Conservation (phyloP, 108 stramenopile genomes). For the Cyclotella kingstonii region DNA sequence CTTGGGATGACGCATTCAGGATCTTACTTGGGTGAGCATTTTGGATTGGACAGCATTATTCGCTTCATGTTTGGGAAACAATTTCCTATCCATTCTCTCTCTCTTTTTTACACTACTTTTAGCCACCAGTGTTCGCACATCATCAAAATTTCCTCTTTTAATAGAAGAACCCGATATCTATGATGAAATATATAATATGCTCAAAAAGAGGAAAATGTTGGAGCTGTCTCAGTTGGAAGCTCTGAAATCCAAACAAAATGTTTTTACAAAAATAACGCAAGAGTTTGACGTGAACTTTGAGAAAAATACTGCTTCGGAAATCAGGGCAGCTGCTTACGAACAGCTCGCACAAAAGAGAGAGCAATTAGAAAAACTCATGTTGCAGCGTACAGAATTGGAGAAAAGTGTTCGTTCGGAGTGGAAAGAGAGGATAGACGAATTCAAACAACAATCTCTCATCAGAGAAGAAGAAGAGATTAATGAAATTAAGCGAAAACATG, state of each 20-base stretch:
- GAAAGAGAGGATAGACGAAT: conserved; percentile 18
- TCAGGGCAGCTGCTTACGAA: neutral
- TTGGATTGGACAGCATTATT: conserved; percentile 1
- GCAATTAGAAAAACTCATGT: conserved; percentile 11
- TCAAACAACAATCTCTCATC: conserved; percentile 8
- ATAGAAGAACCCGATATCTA: conserved; percentile 27
- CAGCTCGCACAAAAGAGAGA: conserved; percentile 7
- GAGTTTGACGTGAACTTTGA: neutral
- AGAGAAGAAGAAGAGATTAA: conserved; percentile 11
- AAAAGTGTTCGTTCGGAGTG: conserved; percentile 11
- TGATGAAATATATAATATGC: conserved; percentile 18
- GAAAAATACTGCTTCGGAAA: neutral
- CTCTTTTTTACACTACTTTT: neutral
- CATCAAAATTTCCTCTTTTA: conserved; percentile 19
- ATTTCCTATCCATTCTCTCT: neutral
- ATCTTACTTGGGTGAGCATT: conserved; percentile 13
- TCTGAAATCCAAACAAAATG: conserved; percentile 8
- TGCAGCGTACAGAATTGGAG: conserved; percentile 11
- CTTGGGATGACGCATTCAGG: conserved; percentile 23
- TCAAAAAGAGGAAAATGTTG: conserved; percentile 13
- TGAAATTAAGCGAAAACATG: conserved; percentile 12
- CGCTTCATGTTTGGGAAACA: neutral
- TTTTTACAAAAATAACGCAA: neutral
- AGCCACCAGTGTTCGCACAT: conserved; percentile 16
- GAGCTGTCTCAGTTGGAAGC: conserved; percentile 8